Evolutionary conservation across 129 eudicot genomes (phyloP).

Genomic region (Chrysanthemum makinoi): DNA sequence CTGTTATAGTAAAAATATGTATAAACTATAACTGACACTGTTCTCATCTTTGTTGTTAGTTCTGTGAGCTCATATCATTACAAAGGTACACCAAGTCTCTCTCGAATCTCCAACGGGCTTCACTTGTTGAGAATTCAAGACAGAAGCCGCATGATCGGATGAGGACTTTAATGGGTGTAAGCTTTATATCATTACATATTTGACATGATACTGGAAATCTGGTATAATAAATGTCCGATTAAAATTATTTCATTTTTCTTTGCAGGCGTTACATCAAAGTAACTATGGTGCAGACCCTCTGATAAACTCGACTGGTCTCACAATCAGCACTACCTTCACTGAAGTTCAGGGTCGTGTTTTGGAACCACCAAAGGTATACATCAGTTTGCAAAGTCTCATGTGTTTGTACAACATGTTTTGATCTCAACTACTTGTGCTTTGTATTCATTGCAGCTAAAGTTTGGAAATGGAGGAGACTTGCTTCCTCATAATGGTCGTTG

Average conservation of each 20-base stretch:
- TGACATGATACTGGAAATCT: not conserved
- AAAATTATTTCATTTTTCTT: not conserved
- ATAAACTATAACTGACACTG: not conserved
- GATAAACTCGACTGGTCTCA: no score
- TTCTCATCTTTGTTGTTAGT: conserved; percentile 26
- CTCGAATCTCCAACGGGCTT: conserved; percentile 54
- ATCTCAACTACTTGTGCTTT: not conserved
- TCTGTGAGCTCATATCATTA: conserved; percentile 53
- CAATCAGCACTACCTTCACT: no score
- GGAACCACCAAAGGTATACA: no score
- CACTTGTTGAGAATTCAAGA: conserved; percentile 75
- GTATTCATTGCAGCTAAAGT: conserved; percentile 40
- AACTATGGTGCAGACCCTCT: no score
- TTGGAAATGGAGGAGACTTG: conserved; percentile 58
- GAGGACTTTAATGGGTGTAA: conserved; percentile 42
- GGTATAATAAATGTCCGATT: not conserved
- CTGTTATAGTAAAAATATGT: not conserved
- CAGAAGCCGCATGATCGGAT: conserved; percentile 84
- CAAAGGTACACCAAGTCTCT: conserved; percentile 83
- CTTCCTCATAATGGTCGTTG: conserved; percentile 64
- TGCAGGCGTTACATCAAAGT: conserved; percentile 21
- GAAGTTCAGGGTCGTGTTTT: no score
- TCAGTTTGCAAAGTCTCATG: no score
- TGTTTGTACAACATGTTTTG: no score
- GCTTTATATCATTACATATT: not conserved